These are phyloP conservation scores for Thymus quinquecostatus DNA, from an alignment of 257 asterid species.

Conservation along the genomic window DNA sequence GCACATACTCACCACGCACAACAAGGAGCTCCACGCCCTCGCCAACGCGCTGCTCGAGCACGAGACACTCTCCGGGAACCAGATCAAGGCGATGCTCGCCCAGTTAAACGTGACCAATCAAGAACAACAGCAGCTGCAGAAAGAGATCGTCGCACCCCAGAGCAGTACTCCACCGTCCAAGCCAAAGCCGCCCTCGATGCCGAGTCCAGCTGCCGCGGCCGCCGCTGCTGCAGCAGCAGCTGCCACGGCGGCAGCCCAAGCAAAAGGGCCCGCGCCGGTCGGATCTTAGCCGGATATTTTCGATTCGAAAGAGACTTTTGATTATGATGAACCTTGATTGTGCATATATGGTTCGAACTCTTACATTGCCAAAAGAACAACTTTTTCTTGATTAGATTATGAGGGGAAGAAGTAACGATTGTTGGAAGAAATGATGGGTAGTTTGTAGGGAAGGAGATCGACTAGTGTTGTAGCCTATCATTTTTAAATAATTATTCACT, in stretches of 20 bases:
- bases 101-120: slow-evolving; percentile 42
- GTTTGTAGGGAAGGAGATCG: slow-evolving; percentile 9
- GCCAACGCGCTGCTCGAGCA: slow-evolving; percentile 73
- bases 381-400: slow-evolving; percentile 6
- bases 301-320: neutral
- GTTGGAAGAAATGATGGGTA: slow-evolving; percentile 26
- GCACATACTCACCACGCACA: slow-evolving; percentile 52
- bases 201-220: slow-evolving; percentile 57
- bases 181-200: slow-evolving; percentile 45
- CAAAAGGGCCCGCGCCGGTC: slow-evolving; percentile 67
- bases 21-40: slow-evolving; percentile 66
- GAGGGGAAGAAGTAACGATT: slow-evolving; percentile 23
- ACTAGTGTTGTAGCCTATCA: slow-evolving; percentile 2
- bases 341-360: slow-evolving; percentile 41
- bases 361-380: neutral
- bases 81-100: slow-evolving; percentile 56
- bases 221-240: slow-evolving; percentile 61
- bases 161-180: slow-evolving; percentile 41
- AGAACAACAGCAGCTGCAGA: slow-evolving; percentile 38
- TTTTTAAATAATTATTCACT: slow-evolving; percentile 8
- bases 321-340: slow-evolving; percentile 24
- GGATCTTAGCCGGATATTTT: slow-evolving; percentile 49
- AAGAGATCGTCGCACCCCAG: slow-evolving; percentile 33
- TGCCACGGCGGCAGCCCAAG: slow-evolving; percentile 65
- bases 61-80: slow-evolving; percentile 66